Base-by-base conservation (phyloP, 2,329 filamentous ascomycete species). In the Colletotrichum coccodes region DNA sequence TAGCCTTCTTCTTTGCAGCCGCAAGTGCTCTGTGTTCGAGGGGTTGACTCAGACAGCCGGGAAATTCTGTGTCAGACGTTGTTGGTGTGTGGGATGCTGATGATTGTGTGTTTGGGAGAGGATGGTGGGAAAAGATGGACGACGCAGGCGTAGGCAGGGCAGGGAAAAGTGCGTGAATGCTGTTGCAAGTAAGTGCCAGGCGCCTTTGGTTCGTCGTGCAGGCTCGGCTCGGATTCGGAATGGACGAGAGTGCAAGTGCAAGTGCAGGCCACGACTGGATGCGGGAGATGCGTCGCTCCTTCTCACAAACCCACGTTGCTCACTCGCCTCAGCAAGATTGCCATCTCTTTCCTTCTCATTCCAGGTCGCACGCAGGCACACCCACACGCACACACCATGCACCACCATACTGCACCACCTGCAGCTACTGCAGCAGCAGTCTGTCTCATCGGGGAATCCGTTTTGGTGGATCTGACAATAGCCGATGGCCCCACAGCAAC, bases 41-140 rank as follows among this genome's bases (percentile, higher is more conserved):
- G 53, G 26, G 57, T 64, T 68, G 60, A 59, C 60, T 59, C 65
- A 30, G 46, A 52, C 32, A 23, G 60, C 42, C 40, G 23, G 38
- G 36, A 28, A 53, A 26, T 53, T 47, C 38, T 34, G 65, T 44
- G 65, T 68, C 47, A 68, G 47, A 49, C 23, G 26, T 30, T 54
- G 50, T 26, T 30, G 4, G n/a, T 34, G 14, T 40, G 28, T 32
- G 26, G 61, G 8, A 30, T 53, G 30, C 34, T 36, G 23, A 23
- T 40, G 47, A 50, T 21, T 38, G 50, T 8, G 42, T 38, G 42
- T 46, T 46, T 18, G 42, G 18, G n/a, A 38, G 32, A 16, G n/a
- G 8, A 28, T 28, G 34, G 14, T 18, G 23, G 9, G 16, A 30
- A 56, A 40, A 42, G 34, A 1, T 28, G 52, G 14, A 40, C 34